Evolutionary conservation across 139 green algal genomes (phyloP).

Genomic region (Chlorella vulgaris): DNA sequence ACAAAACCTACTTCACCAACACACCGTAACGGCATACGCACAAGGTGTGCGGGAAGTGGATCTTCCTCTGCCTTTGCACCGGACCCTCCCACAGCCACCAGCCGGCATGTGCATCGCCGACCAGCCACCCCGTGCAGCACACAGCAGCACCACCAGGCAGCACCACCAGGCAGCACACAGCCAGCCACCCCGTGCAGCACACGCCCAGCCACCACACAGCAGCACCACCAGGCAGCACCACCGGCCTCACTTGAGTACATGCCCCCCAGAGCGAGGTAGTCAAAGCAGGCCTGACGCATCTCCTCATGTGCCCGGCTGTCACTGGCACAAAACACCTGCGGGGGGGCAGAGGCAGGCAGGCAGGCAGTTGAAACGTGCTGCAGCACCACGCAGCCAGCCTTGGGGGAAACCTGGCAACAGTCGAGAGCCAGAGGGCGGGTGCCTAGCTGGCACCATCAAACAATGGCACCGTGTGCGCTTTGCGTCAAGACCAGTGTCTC

Average conservation of each 20-base stretch:
- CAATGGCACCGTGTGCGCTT: background rate
- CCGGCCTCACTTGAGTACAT: slow-evolving; percentile 55
- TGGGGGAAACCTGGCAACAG: too few relatives aligned
- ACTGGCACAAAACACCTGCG: slow-evolving; percentile 84
- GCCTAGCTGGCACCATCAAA: too few relatives aligned
- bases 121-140: background rate
- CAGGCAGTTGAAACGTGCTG: too few relatives aligned
- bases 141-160: background rate
- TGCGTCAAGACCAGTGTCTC: background rate
- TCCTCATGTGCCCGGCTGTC: slow-evolving; percentile 84
- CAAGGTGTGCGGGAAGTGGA: too few relatives aligned
- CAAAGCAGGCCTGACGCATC: slow-evolving; percentile 97
- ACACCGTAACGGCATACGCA: too few relatives aligned
- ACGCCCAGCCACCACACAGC: background rate
- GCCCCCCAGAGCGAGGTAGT: slow-evolving; percentile 94
- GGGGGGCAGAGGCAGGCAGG: background rate
- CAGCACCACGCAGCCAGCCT: too few relatives aligned
- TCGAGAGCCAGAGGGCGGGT: too few relatives aligned
- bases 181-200: background rate
- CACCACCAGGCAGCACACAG: background rate
- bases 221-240: background rate
- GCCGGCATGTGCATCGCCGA: too few relatives aligned
- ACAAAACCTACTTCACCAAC: too few relatives aligned
- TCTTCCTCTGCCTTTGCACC: too few relatives aligned
- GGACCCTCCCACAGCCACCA: too few relatives aligned